Conservation (phyloP, 768 basidiomycete species). For the Tricholoma matsutake region DNA sequence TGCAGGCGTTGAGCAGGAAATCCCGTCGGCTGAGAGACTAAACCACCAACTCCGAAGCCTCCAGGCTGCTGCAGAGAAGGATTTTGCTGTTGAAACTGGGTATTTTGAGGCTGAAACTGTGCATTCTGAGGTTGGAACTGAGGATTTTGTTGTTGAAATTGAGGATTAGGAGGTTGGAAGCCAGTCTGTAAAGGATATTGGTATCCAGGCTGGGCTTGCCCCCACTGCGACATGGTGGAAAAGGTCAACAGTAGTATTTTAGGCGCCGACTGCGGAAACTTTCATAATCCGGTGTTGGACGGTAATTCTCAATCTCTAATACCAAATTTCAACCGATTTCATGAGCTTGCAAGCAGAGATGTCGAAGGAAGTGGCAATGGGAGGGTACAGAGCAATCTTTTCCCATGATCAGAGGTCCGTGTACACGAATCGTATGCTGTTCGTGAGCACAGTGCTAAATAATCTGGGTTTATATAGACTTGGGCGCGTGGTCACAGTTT, state of each 20-base stretch:
- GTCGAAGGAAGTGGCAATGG: too few relatives aligned
- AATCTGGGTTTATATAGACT: too few relatives aligned
- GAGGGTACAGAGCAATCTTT: too few relatives aligned
- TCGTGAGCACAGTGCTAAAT: too few relatives aligned
- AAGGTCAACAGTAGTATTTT: constrained; percentile 19
- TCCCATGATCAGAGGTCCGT: too few relatives aligned
- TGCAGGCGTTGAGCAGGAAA: constrained; percentile 40
- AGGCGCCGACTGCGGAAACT: constrained; percentile 24
- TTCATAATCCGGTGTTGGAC: not conserved
- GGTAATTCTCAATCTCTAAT: too few relatives aligned
- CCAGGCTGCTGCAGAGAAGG: constrained; percentile 29
- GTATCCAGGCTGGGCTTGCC: constrained; percentile 59
- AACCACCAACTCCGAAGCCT: constrained; percentile 34
- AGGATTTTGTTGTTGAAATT: constrained; percentile 42
- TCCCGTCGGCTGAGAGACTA: constrained; percentile 65
- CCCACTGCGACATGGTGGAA: constrained; percentile 73
- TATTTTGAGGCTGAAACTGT: constrained; percentile 28
- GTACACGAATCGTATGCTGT: too few relatives aligned
- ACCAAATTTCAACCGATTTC: too few relatives aligned
- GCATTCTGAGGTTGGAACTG: constrained; percentile 32
- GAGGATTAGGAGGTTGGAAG: constrained; percentile 41
- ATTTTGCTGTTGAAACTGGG: constrained; percentile 28
- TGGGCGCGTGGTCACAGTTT: too few relatives aligned
- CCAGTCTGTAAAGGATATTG: constrained; percentile 79
- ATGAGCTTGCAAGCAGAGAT: too few relatives aligned